Evolutionary conservation across 2,329 filamentous ascomycete species (phyloP).

Genomic region (Nemania abortiva): DNA sequence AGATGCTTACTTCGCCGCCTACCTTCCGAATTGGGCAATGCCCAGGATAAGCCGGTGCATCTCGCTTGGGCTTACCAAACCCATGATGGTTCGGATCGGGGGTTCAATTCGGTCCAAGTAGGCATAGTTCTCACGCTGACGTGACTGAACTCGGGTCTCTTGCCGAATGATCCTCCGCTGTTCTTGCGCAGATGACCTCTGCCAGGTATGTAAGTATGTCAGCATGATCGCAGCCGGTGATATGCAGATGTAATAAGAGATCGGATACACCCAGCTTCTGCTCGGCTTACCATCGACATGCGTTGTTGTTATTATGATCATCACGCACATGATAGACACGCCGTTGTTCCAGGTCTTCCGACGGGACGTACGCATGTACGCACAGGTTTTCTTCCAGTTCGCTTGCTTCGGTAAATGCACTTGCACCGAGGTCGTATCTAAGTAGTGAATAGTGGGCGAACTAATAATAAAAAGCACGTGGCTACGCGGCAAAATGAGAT

Average conservation of each 20-base stretch:
- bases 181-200: constrained; percentile 27
- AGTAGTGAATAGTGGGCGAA: constrained; percentile 18
- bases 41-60: constrained; percentile 14
- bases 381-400: not conserved
- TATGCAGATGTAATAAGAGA: constrained; percentile 22
- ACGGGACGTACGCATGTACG: not conserved
- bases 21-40: constrained; percentile 33
- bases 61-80: constrained; percentile 30
- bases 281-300: not conserved
- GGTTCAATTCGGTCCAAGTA: constrained; percentile 22
- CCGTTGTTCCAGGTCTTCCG: not conserved
- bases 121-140: constrained; percentile 32
- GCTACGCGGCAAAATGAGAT: constrained; percentile 32
- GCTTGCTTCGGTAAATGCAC: not conserved
- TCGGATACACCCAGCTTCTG: constrained; percentile 1
- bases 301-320: not conserved
- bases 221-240: constrained; percentile 27
- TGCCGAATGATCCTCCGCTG: constrained; percentile 32
- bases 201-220: constrained; percentile 12
- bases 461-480: constrained; percentile 37
- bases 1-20: constrained; percentile 17
- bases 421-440: not conserved
- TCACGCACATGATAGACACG: not conserved
- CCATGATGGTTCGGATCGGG: constrained; percentile 12
- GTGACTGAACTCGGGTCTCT: constrained; percentile 27